Evolutionary conservation across 768 basidiomycete genomes (phyloP), one percentile per base, ranked within the genome.

Genomic region (Kwoniella sp.): DNA sequence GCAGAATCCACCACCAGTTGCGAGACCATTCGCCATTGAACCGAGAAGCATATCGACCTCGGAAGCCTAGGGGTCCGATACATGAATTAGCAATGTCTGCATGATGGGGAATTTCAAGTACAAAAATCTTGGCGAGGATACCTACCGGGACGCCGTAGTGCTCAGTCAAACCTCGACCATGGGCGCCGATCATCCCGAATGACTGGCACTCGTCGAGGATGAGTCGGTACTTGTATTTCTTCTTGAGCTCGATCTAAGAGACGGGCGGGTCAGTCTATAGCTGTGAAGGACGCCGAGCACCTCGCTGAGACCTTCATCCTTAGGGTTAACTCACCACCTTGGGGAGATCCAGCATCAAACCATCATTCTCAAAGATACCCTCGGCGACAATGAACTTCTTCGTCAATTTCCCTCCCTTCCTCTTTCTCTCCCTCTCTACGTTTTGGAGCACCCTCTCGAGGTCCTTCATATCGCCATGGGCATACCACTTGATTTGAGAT

Each of bases 1-100:
- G 73, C 95, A 98, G 85, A 98, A 99, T 1, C 96, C 96, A 52
- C 95, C 96, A 1, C 85, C 84, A 0, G 94, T 86, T 63, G 86
- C 86, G 21, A 98, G 85, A 15, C 90, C 89, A 37, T 85, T 92
- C 0, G 93, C 89, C 64, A 91, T 85, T 25, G 91, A 94, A 2
- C 93, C 95, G 1, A 95, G 83, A n/a, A 97, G 84, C 85, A 98
- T 92, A 80, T 99, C 96, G 17, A 98, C 88, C 73, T 93, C 91
- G 7, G 85, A 81, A 0, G 92, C 91, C 90, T 92, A 59, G 24
- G 27, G 53, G 19, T 7, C 46, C 5, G 46, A 47, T 19, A 22
- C 29, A 15, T 40, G 4, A 21, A 49, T 29, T 36, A 15, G 21
- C 12, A 12, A 13, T 19, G 25, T 47, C 46, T 5, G 46, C 46